Evolutionary conservation across 805 yeast genomes (phyloP).

Genomic region (Naumovozyma castellii): DNA sequence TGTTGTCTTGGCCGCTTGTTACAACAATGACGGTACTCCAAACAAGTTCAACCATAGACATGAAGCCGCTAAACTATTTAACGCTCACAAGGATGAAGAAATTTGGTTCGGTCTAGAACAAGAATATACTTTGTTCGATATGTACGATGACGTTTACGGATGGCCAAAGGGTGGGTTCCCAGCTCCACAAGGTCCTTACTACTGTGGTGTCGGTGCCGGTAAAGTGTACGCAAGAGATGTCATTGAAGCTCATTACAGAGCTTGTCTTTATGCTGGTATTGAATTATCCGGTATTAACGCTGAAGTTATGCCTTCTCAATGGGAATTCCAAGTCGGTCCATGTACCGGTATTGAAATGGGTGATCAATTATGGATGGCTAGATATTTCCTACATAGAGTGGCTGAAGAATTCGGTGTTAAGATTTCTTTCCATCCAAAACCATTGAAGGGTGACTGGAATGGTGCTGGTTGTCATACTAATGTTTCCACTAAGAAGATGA

Average conservation of each 20-base stretch:
- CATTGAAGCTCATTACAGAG: conserved; percentile 98
- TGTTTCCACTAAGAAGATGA: conserved; percentile 87
- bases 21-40: conserved; percentile 98
- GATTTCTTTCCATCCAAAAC: conserved; percentile 99
- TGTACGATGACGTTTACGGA: conserved; percentile 81
- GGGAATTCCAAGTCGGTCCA: conserved; percentile 99
- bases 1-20: conserved; percentile 90
- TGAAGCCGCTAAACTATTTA: conserved; percentile 90
- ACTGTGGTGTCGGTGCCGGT: conserved; percentile 99
- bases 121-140: conserved; percentile 94
- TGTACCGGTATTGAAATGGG: conserved; percentile 94
- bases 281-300: conserved; percentile 94
- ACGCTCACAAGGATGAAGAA: conserved; percentile 73
- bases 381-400: conserved; percentile 85
- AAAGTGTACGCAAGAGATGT: conserved; percentile 97
- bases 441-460: conserved; percentile 97
- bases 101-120: conserved; percentile 99
- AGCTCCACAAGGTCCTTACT: conserved; percentile 99
- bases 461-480: conserved; percentile 99
- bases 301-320: conserved; percentile 99
- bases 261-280: conserved; percentile 89
- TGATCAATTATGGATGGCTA: conserved; percentile 92
- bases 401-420: conserved; percentile 98
- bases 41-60: conserved; percentile 97
- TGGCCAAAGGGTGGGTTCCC: conserved; percentile 99